Percentiles rank a stretch among this genome's conserved stretches.
These are phyloP conservation scores for Lipomyces yamadae DNA, from an alignment of 805 yeast genomes.

Conservation along the genomic window DNA sequence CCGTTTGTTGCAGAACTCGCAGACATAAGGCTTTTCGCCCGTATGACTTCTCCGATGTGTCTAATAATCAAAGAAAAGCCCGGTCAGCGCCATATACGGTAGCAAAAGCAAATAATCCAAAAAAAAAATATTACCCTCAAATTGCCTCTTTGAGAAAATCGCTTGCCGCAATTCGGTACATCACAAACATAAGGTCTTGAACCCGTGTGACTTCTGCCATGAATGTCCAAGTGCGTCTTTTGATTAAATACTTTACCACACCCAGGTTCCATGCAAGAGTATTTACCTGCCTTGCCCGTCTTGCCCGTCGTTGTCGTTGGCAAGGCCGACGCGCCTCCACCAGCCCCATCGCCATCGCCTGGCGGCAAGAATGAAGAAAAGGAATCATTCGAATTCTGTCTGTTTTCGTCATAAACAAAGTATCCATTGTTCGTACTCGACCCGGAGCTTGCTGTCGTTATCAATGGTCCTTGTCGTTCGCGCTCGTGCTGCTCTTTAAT, in stretches of 20 bases:
- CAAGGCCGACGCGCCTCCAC: neutral
- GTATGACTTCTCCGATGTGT: slow-evolving; percentile 87
- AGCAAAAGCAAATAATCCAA: neutral
- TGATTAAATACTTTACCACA: slow-evolving; percentile 84
- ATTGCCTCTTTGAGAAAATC: slow-evolving; percentile 90
- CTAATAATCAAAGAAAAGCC: slow-evolving; percentile 8
- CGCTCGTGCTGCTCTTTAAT: slow-evolving; percentile 4
- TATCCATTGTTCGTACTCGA: neutral
- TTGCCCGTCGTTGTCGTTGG: neutral
- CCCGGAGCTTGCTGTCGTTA: neutral
- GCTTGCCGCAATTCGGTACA: slow-evolving; percentile 65
- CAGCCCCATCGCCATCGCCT: neutral
- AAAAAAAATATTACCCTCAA: slow-evolving; percentile 51
- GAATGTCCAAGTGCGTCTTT: slow-evolving; percentile 90
- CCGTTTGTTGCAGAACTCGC: slow-evolving; percentile 73
- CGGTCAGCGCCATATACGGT: neutral
- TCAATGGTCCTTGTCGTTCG: neutral
- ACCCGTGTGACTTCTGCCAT: slow-evolving; percentile 85
- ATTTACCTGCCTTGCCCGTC: slow-evolving; percentile 48
- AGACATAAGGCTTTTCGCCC: slow-evolving; percentile 87
- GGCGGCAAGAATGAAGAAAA: too few relatives aligned
- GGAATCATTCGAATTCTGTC: neutral
- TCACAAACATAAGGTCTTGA: slow-evolving; percentile 80
- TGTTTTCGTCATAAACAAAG: neutral
- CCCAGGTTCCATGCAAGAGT: slow-evolving; percentile 48